A percentile compares a stretch with the other conserved stretches of the same genome.
Conservation (phyloP, 2,329 filamentous ascomycete species). For the Paracoccidioides lutzii region DNA sequence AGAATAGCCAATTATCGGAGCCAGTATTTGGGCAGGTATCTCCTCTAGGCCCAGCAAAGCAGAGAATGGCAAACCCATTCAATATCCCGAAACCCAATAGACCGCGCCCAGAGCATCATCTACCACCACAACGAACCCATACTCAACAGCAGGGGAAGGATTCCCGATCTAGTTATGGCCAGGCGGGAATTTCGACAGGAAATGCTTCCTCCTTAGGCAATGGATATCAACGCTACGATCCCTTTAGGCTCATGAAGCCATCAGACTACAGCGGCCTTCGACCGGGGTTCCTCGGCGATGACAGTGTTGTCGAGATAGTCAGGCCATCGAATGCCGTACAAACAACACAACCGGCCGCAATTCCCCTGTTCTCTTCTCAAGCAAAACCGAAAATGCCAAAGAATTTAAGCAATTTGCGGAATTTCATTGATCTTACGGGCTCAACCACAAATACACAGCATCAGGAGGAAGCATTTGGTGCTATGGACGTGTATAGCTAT, state of each 20-base stretch:
- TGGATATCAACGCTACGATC: background rate
- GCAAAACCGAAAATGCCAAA: slow-evolving; percentile 32
- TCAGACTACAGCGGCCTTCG: slow-evolving; percentile 19
- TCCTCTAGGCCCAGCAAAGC: slow-evolving; percentile 31
- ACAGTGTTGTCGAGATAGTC: slow-evolving; percentile 33
- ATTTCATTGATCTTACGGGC: slow-evolving; percentile 39
- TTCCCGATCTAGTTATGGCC: background rate
- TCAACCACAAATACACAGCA: slow-evolving; percentile 39
- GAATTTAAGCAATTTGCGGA: slow-evolving; percentile 31
- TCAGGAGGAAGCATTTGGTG: slow-evolving; percentile 39
- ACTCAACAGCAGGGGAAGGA: background rate
- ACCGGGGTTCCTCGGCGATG: slow-evolving; percentile 15
- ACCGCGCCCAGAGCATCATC: slow-evolving; percentile 38
- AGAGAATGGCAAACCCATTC: slow-evolving; percentile 30
- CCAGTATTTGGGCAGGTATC: slow-evolving; percentile 48
- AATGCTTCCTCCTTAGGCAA: background rate
- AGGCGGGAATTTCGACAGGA: background rate
- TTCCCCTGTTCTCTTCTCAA: slow-evolving; percentile 39
- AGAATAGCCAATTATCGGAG: background rate
- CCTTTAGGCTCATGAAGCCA: slow-evolving; percentile 2
- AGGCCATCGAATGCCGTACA: slow-evolving; percentile 37
- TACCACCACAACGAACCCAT: slow-evolving; percentile 14
- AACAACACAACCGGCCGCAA: slow-evolving; percentile 38
- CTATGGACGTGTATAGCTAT: slow-evolving; percentile 41
- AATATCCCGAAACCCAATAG: slow-evolving; percentile 40